Evolutionary conservation across 1,284 basidiomycete genomes (phyloP).

Genomic region (Trametes pubescens): DNA sequence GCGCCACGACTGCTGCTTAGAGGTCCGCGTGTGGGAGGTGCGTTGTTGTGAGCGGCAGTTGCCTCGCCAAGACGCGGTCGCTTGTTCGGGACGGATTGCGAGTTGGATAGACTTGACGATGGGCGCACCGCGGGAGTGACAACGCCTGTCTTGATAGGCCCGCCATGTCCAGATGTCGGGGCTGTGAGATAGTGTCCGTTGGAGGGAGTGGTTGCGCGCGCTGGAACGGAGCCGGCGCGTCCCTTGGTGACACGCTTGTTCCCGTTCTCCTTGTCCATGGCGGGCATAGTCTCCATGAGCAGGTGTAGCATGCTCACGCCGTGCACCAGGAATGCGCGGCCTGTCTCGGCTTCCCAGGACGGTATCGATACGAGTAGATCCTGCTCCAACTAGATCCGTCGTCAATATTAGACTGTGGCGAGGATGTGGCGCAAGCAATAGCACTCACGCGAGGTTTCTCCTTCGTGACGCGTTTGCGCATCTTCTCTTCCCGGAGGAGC

Average conservation of each 20-base stretch:
- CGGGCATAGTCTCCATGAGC: conserved; percentile 73
- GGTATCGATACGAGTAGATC: conserved; percentile 86
- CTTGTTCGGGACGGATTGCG: conserved; percentile 60
- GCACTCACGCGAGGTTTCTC: conserved; percentile 89
- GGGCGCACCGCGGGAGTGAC: conserved; percentile 69
- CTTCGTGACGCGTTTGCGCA: conserved; percentile 94
- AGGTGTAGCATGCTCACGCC: conserved; percentile 86
- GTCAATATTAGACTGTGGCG: conserved; percentile 9
- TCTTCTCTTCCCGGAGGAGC: conserved; percentile 94
- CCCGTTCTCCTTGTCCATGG: conserved; percentile 80
- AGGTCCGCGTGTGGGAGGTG: conserved; percentile 27
- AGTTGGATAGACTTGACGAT: conserved; percentile 51
- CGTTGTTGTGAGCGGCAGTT: conserved; percentile 33
- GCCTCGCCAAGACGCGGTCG: conserved; percentile 60
- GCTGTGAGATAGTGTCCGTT: conserved; percentile 48
- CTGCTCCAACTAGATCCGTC: conserved; percentile 75
- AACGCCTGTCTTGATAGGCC: conserved; percentile 44
- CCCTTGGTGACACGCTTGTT: conserved; percentile 48
- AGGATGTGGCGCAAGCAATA: conserved; percentile 1
- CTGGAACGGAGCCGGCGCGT: conserved; percentile 61
- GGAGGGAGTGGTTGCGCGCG: conserved; percentile 67
- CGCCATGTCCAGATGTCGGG: conserved; percentile 34
- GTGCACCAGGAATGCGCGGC: conserved; percentile 84
- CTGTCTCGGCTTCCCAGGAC: conserved; percentile 86
- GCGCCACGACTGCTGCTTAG: conserved; percentile 31